These are phyloP conservation scores for Corchorus capsularis DNA, from an alignment of 345 rosid species.

Conservation along the genomic window DNA sequence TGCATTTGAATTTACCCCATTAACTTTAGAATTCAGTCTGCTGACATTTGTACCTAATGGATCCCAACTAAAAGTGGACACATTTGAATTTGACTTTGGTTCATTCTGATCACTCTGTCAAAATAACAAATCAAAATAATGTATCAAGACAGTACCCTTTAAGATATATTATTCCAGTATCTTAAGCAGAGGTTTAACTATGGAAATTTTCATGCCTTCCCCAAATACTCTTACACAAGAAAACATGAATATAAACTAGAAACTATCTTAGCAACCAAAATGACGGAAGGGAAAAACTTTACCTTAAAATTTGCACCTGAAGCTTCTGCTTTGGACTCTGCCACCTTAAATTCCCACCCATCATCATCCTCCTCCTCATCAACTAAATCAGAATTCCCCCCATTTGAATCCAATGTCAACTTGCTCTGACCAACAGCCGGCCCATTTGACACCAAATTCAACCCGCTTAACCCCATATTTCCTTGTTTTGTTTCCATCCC, in stretches of 20 bases:
- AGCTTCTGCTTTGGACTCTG: slow-evolving; percentile 18
- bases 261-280: background rate
- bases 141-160: background rate
- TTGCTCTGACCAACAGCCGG: slow-evolving; percentile 23
- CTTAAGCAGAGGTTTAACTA: background rate
- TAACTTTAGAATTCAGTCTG: slow-evolving; percentile 21
- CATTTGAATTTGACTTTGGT: slow-evolving; percentile 17
- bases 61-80: slow-evolving; percentile 38
- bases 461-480: slow-evolving; percentile 14
- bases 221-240: slow-evolving; percentile 1
- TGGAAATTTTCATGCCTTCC: background rate
- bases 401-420: slow-evolving; percentile 28
- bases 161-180: background rate
- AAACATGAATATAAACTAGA: background rate
- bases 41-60: slow-evolving; percentile 27
- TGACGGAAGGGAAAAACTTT: background rate
- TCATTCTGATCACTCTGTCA: slow-evolving; percentile 35
- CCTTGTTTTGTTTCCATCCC: slow-evolving; percentile 6
- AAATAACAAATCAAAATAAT: slow-evolving; percentile 2
- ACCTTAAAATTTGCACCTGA: slow-evolving; percentile 31
- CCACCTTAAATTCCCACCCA: slow-evolving; percentile 46
- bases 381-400: slow-evolving; percentile 17
- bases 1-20: slow-evolving; percentile 23
- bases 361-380: slow-evolving; percentile 26
- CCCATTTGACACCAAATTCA: slow-evolving; percentile 35